These are phyloP conservation scores for Plasmodium blacklocki DNA, from an alignment of 169 alveolate genomes.

Conservation along the genomic window DNA sequence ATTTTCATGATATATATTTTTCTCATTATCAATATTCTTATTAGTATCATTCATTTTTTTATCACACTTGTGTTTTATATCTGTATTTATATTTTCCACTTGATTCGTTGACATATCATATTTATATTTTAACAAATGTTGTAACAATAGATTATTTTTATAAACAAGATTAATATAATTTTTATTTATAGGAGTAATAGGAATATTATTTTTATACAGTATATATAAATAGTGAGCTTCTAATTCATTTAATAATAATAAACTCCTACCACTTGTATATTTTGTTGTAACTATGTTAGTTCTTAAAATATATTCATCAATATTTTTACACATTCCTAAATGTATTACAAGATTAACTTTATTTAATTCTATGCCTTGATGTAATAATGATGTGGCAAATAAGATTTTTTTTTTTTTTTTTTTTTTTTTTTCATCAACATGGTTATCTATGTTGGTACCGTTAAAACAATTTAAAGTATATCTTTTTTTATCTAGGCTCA, in stretches of 20 bases:
- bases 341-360: conserved; percentile 69
- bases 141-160: conserved; percentile 26
- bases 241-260: conserved; percentile 54
- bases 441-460: too few relatives aligned
- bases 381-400: conserved; percentile 52
- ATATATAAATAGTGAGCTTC: conserved; percentile 64
- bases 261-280: conserved; percentile 42
- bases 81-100: neutral
- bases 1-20: conserved; percentile 2
- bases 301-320: conserved; percentile 67
- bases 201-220: conserved; percentile 43
- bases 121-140: conserved; percentile 38
- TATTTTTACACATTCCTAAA: conserved; percentile 33
- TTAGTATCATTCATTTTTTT: neutral
- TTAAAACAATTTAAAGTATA: conserved; percentile 58
- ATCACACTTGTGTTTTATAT: neutral
- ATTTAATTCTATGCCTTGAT: conserved; percentile 68
- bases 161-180: conserved; percentile 33
- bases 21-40: neutral
- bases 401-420: conserved; percentile 30
- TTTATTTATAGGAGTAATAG: conserved; percentile 29
- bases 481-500: conserved; percentile 59
- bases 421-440: neutral
- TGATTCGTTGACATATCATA: neutral
- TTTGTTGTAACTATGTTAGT: conserved; percentile 48